Percentiles rank a stretch among this genome's conserved stretches.
Conservation (phyloP, 768 basidiomycete genomes). For the Cystobasidiopsis lactophilus region DNA sequence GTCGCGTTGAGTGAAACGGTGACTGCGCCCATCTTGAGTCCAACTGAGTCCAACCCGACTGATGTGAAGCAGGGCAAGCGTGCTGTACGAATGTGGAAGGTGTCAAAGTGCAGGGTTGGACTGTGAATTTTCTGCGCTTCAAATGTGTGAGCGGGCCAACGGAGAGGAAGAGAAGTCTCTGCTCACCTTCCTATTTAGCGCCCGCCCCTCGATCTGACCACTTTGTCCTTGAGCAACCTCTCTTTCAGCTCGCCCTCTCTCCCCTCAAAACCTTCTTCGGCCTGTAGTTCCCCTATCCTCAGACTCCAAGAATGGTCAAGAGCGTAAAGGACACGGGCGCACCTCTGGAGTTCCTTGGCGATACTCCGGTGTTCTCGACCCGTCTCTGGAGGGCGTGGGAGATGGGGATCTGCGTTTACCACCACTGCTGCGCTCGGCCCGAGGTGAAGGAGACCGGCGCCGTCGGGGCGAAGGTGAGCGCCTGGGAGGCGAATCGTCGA, state of each 20-base stretch:
- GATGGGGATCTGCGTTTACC: neutral
- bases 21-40: too few relatives aligned
- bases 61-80: too few relatives aligned
- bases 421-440: neutral
- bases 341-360: neutral
- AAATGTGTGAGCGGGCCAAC: too few relatives aligned
- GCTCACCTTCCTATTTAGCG: too few relatives aligned
- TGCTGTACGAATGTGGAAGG: too few relatives aligned
- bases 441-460: neutral
- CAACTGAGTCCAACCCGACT: too few relatives aligned
- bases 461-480: neutral
- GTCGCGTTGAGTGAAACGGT: too few relatives aligned
- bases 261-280: neutral
- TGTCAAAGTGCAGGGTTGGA: too few relatives aligned
- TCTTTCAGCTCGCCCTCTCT: neutral
- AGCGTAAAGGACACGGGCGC: neutral
- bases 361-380: neutral
- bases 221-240: slow-evolving; percentile 36
- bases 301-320: too few relatives aligned
- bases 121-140: too few relatives aligned
- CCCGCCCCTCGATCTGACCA: neutral
- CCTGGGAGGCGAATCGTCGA: neutral
- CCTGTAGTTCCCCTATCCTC: neutral
- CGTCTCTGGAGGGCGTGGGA: neutral
- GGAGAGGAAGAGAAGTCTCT: too few relatives aligned